phyloP scores from a whole-genome alignment of 495 filamentous ascomycete genomes.

The Aspergillus nidulans region DNA sequence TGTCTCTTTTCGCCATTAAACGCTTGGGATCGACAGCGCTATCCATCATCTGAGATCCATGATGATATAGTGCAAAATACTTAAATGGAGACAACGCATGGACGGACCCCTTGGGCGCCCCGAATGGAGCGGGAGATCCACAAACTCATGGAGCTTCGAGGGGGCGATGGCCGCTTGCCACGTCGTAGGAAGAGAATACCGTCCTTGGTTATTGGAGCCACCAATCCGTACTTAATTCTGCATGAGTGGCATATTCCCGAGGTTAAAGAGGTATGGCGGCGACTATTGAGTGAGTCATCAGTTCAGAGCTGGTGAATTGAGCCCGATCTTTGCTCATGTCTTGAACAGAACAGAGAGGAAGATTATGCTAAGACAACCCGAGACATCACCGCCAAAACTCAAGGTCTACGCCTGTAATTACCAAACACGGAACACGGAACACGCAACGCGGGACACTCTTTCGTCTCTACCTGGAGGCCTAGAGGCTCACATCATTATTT shows the following conservation, averaged over 20 bases:
- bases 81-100: background rate
- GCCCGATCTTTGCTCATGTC: too few relatives aligned
- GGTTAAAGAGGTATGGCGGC: background rate
- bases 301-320: background rate
- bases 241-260: background rate
- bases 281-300: slow-evolving; percentile 1
- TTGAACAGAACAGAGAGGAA: background rate
- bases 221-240: slow-evolving; percentile 7
- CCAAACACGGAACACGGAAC: too few relatives aligned
- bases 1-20: background rate
- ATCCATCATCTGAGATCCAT: background rate
- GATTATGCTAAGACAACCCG: background rate
- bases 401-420: background rate
- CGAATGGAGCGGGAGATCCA: slow-evolving; percentile 21
- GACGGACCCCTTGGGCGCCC: background rate
- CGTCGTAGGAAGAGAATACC: slow-evolving; percentile 15
- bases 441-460: background rate
- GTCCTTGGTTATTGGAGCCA: slow-evolving; percentile 15
- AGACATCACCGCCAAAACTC: background rate
- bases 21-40: background rate
- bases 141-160: slow-evolving; percentile 2
- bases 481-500: background rate
- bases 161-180: slow-evolving; percentile 23
- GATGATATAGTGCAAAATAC: background rate
- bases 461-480: background rate